A percentile compares a stretch with the other conserved stretches of the same genome.
These are phyloP conservation scores for Leonotis leonurus DNA, from an alignment of 257 asterid species.

Conservation along the genomic window DNA sequence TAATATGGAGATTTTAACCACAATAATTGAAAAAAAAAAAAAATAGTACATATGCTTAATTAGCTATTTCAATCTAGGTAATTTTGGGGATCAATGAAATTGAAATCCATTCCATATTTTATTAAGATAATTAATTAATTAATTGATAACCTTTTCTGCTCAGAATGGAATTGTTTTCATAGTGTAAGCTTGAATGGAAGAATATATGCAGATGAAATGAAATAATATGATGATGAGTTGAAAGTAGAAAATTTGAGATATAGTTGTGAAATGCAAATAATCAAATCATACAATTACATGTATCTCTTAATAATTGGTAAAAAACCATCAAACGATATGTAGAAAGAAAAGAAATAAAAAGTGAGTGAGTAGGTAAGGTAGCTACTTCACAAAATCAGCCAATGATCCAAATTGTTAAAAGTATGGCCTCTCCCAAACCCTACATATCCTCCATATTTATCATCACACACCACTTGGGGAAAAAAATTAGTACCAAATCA, in stretches of 20 bases:
- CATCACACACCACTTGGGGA: conserved; percentile 29
- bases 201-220: no score
- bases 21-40: no score
- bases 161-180: not conserved
- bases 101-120: no score
- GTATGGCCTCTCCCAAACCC: conserved; percentile 48
- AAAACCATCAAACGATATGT: conserved; percentile 8
- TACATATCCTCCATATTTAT: conserved; percentile 43
- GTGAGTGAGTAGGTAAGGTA: no score
- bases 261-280: not conserved
- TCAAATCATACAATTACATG: conserved; percentile 17
- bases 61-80: not conserved
- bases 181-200: not conserved
- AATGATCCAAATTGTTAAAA: conserved; percentile 30
- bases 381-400: conserved; percentile 23
- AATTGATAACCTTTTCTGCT: no score
- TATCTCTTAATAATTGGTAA: conserved; percentile 7
- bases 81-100: not conserved
- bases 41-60: no score
- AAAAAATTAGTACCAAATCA: conserved; percentile 27
- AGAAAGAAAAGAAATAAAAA: conserved; percentile 3
- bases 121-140: no score
- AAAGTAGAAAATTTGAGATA: not conserved
- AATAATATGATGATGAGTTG: no score
- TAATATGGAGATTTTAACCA: no score